phyloP scores from a whole-genome alignment of 352 stramenopile genomes.

The Phytophthora boehmeriae region DNA sequence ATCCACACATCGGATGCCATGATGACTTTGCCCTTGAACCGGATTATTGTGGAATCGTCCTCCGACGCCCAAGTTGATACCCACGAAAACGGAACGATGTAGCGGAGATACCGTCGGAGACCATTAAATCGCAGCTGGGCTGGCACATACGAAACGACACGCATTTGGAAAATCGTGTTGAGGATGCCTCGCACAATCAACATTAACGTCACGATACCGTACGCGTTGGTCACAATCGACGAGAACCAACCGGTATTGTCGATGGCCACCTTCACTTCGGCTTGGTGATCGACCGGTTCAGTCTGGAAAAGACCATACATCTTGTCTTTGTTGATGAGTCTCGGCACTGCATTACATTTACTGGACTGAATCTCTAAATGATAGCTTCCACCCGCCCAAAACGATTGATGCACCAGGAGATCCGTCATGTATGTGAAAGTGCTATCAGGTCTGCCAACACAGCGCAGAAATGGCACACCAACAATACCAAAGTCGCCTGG shows the following conservation, averaged over 20 bases:
- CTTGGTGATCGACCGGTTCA: slow-evolving; percentile 41
- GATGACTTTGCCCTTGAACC: slow-evolving; percentile 55
- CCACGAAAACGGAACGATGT: slow-evolving; percentile 56
- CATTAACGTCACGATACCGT: slow-evolving; percentile 55
- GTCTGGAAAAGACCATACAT: slow-evolving; percentile 56
- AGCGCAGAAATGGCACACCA: slow-evolving; percentile 59
- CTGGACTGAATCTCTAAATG: slow-evolving; percentile 65
- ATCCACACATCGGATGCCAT: slow-evolving; percentile 71
- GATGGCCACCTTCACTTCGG: slow-evolving; percentile 49
- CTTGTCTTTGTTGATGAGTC: slow-evolving; percentile 44
- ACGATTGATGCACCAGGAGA: slow-evolving; percentile 61
- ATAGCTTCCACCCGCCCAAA: slow-evolving; percentile 56
- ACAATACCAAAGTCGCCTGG: slow-evolving; percentile 45
- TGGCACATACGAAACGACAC: slow-evolving; percentile 50
- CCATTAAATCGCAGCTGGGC: slow-evolving; percentile 40
- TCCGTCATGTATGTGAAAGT: slow-evolving; percentile 66
- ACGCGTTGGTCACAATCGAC: slow-evolving; percentile 39
- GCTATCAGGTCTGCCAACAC: slow-evolving; percentile 38
- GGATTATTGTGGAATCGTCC: slow-evolving; percentile 44
- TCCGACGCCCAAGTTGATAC: slow-evolving; percentile 39
- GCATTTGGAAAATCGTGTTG: slow-evolving; percentile 44
- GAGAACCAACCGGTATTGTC: slow-evolving; percentile 51
- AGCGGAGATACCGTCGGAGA: slow-evolving; percentile 34
- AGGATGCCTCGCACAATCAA: slow-evolving; percentile 61
- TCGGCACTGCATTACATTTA: slow-evolving; percentile 48